phyloP scores from a whole-genome alignment of 2,329 filamentous ascomycete species.

The Thelonectria discophora region DNA sequence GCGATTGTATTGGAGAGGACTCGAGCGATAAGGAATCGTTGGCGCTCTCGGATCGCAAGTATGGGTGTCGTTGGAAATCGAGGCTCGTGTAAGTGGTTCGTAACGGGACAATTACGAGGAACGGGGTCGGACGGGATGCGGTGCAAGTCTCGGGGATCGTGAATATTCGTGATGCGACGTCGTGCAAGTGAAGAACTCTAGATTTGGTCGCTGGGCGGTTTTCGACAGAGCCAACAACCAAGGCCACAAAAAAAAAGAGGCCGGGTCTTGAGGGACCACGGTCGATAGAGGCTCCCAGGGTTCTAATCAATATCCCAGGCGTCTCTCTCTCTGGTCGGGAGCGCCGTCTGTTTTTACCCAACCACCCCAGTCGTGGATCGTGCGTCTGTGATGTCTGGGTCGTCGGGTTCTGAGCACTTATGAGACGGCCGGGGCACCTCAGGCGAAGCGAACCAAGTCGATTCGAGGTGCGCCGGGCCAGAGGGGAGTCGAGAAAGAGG shows the following conservation, averaged over 20 bases:
- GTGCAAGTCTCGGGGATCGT: conserved; percentile 27
- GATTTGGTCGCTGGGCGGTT: not conserved
- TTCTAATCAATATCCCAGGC: conserved; percentile 31
- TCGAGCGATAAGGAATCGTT: conserved; percentile 19
- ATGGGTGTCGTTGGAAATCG: conserved; percentile 9
- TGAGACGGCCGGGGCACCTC: conserved; percentile 24
- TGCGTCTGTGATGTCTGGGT: conserved; percentile 20
- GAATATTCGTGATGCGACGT: conserved; percentile 31
- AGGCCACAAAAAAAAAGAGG: conserved; percentile 16
- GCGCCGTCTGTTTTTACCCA: conserved; percentile 32
- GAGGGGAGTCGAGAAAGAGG: conserved; percentile 13
- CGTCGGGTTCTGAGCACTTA: conserved; percentile 18
- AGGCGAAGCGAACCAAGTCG: conserved; percentile 22
- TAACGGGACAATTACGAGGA: conserved; percentile 7
- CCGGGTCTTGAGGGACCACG: conserved; percentile 26
- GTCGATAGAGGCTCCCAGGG: conserved; percentile 29
- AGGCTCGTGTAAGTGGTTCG: conserved; percentile 33
- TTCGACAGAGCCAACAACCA: conserved; percentile 2
- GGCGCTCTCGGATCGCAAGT: conserved; percentile 22
- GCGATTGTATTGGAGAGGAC: conserved; percentile 24
- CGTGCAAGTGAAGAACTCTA: conserved; percentile 16
- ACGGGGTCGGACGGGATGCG: conserved; percentile 7
- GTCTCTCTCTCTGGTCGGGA: conserved; percentile 21
- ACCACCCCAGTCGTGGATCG: conserved; percentile 33
- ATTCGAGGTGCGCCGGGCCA: conserved; percentile 11